phyloP scores from a whole-genome alignment of 345 rosid genomes.

The Dipteronia dyeriana region DNA sequence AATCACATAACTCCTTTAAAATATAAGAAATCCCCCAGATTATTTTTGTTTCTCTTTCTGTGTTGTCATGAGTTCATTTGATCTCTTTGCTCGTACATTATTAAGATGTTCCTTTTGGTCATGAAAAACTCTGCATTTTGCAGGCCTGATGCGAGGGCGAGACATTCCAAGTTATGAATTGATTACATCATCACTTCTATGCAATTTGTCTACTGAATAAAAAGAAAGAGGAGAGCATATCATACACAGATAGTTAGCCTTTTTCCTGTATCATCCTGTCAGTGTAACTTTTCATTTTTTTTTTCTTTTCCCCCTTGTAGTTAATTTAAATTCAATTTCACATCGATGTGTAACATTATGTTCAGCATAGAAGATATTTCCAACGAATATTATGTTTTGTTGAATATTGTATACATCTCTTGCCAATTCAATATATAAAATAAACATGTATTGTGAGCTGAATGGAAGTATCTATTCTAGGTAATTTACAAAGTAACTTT shows the following conservation, averaged over 20 bases:
- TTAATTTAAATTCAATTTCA: neutral
- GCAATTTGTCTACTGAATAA: conserved; percentile 1
- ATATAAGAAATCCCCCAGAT: neutral
- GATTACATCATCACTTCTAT: neutral
- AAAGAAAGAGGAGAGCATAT: neutral
- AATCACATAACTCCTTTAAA: neutral
- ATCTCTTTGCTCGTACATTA: neutral
- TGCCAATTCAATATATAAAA: neutral
- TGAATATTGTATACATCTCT: neutral
- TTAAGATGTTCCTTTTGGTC: neutral
- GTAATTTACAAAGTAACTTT: too few relatives aligned
- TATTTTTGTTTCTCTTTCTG: neutral
- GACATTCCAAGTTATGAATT: conserved; percentile 31
- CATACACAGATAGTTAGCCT: neutral
- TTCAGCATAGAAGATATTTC: neutral
- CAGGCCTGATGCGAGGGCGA: conserved; percentile 32
- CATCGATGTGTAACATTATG: neutral
- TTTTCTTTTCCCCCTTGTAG: neutral
- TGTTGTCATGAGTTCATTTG: neutral
- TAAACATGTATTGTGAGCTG: neutral
- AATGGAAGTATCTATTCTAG: neutral
- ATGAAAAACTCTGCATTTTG: conserved; percentile 18
- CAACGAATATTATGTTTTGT: neutral
- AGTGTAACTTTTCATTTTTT: neutral
- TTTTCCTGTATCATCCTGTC: neutral